A percentile compares a stretch with the other conserved stretches of the same genome.
phyloP scores from a whole-genome alignment of 192 early-diverging fungal genomes.

The Backusella westeae region DNA sequence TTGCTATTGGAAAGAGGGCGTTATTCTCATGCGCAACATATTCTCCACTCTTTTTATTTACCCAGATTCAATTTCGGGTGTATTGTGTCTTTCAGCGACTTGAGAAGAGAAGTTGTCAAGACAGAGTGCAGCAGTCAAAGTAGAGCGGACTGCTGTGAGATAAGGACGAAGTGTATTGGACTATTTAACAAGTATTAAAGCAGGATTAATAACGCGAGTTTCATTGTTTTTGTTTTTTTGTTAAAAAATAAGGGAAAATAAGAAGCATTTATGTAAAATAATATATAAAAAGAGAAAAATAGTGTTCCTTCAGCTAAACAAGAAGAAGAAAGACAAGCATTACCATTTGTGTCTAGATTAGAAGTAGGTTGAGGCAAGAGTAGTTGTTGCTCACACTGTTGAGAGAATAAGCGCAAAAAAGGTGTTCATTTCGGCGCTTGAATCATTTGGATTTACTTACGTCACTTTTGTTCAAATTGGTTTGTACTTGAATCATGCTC shows the following conservation, averaged over 20 bases:
- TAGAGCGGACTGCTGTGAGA: conserved; percentile 89
- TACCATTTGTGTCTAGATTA: conserved; percentile 5
- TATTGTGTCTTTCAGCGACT: conserved; percentile 96
- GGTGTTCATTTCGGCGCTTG: neutral
- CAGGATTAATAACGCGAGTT: neutral
- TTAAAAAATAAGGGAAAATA: neutral
- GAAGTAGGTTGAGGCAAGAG: neutral
- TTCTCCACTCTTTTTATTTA: conserved; percentile 23
- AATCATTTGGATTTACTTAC: neutral
- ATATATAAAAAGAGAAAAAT: neutral
- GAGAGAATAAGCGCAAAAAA: neutral
- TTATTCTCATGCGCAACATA: neutral
- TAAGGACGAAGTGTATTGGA: conserved; percentile 98
- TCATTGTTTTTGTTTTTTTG: neutral
- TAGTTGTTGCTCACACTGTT: neutral
- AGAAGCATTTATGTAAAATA: neutral
- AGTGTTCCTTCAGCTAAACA: neutral
- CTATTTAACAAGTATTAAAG: conserved; percentile 44
- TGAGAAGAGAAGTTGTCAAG: conserved; percentile 98
- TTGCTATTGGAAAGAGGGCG: conserved; percentile 8
- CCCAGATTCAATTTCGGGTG: conserved; percentile 94
- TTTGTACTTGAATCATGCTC: too few species aligned
- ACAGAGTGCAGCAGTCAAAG: conserved; percentile 92
- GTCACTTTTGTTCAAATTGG: neutral
- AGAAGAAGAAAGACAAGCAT: neutral